Conservation (phyloP, 2,329 filamentous ascomycete species). For the Microsporum ferrugineum region DNA sequence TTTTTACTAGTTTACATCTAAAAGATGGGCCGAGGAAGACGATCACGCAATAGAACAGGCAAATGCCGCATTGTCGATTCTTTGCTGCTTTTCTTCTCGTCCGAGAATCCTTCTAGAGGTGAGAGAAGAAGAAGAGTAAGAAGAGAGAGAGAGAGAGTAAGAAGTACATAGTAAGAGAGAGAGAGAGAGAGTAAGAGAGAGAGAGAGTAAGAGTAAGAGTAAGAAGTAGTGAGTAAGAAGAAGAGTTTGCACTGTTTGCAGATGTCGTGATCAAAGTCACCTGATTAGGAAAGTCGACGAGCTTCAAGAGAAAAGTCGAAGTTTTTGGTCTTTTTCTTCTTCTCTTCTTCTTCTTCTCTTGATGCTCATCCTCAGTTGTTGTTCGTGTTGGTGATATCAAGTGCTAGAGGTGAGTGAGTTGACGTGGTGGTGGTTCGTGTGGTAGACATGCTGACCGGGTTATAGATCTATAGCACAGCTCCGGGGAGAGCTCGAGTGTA, state of each 20-base stretch:
- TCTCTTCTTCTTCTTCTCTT: neutral
- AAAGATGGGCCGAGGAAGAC: neutral
- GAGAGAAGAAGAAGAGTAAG: neutral
- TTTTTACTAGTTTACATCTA: neutral
- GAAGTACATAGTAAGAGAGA: neutral
- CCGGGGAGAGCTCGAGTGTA: neutral
- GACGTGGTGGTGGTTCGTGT: neutral
- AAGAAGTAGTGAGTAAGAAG: neutral
- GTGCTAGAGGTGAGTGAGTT: neutral
- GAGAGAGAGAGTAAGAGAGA: no score
- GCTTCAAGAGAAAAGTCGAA: neutral
- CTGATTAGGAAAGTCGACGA: neutral
- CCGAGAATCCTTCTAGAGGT: neutral
- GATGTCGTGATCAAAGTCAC: constrained; percentile 34
- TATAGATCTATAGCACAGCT: constrained; percentile 4
- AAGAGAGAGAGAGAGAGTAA: no score
- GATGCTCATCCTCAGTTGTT: neutral
- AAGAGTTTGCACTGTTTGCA: constrained; percentile 11
- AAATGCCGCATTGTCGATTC: neutral
- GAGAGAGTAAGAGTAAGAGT: neutral
- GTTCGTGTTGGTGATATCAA: neutral
- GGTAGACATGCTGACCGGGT: neutral
- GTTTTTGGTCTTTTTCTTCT: neutral
- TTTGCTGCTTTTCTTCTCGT: neutral
- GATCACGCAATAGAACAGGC: constrained; percentile 2